Evolutionary conservation across 495 filamentous ascomycete genomes (phyloP).

Genomic region (Hypoxylon subgilvum): DNA sequence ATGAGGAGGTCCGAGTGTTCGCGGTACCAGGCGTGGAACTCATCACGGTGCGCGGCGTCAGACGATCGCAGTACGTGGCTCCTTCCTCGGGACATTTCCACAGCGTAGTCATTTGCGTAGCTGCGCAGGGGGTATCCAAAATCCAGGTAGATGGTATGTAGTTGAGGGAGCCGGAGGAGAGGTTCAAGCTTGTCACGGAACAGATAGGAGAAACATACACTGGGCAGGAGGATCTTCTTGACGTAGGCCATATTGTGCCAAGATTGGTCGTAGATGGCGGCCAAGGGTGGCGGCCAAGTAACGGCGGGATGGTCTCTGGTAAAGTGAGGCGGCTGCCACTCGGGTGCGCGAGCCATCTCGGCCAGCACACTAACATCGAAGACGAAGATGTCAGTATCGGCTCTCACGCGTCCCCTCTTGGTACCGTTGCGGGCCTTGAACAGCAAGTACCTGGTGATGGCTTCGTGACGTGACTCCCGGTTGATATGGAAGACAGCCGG

Average conservation of each 20-base stretch:
- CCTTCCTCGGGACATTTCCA: slow-evolving; percentile 29
- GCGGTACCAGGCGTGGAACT: slow-evolving; percentile 23
- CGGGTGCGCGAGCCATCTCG: slow-evolving; percentile 13
- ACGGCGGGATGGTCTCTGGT: not conserved
- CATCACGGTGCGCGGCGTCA: slow-evolving; percentile 17
- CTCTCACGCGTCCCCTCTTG: slow-evolving; percentile 4
- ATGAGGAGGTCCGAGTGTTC: slow-evolving; percentile 18
- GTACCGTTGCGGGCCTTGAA: slow-evolving; percentile 9
- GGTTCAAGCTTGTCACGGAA: slow-evolving; percentile 22
- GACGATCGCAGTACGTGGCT: slow-evolving; percentile 13
- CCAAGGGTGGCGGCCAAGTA: slow-evolving; percentile 26
- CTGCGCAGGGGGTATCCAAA: slow-evolving; percentile 21
- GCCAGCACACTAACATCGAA: slow-evolving; percentile 7
- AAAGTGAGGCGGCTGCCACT: slow-evolving; percentile 27
- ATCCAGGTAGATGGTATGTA: slow-evolving; percentile 35
- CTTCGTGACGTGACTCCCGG: slow-evolving; percentile 24
- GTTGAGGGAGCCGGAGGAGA: slow-evolving; percentile 27
- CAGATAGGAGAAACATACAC: slow-evolving; percentile 28
- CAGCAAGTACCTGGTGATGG: slow-evolving; percentile 9
- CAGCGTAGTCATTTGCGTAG: slow-evolving; percentile 11
- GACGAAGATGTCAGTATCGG: slow-evolving; percentile 22
- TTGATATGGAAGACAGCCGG: slow-evolving; percentile 16
- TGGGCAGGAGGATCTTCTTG: slow-evolving; percentile 29
- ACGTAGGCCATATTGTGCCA: slow-evolving; percentile 25
- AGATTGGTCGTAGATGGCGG: slow-evolving; percentile 26